Evolutionary conservation across 2,329 filamentous ascomycete genomes (phyloP), one percentile per base, ranked within the genome.

Genomic region (Aspergillus thermomutatus): DNA sequence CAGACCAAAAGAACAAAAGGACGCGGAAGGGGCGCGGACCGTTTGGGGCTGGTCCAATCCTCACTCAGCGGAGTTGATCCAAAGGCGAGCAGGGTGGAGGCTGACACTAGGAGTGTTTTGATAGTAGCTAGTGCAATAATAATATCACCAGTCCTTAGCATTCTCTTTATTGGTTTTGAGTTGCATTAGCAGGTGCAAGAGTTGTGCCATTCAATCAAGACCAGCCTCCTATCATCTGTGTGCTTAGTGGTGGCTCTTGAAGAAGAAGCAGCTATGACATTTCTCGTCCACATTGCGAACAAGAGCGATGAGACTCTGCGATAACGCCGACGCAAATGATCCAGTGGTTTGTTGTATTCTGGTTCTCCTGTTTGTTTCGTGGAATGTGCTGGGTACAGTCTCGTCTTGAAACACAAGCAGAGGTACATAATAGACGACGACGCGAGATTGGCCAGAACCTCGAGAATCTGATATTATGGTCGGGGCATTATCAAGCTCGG

Each of bases 41-140:
- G 55, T 59, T 60, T 52, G 46, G 56, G 50, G 49, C 55, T 37
- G 50, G 54, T 41, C 54, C 54, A 55, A 54, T 52, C 54, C 52
- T 49, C 51, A 45, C 43, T 17, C 49, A 55, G 60, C 60, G 60
- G 60, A 61, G 60, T 52, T 46, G 52, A 49, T 40, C 55, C 58
- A 56, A 55, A 55, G 5, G 53, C 57, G 57, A 54, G 51, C 53
- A 62, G 56, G 49, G 59, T 57, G 53, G 57, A 59, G 60, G 59
- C 59, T 58, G 52, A 54, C 59, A 60, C 60, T 50, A 55, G 60
- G 54, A 26, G 59, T 52, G 56, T 53, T 49, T 58, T 61, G 54
- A 49, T 46, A 52, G 43, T 46, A 45, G 31, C 19, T 45, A 45
- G 41, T 23, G 41, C 41, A 23, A 45, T 34, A 23, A 45, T 34